Base-by-base conservation (phyloP, 305 asterid genomes). In the Solanum hybrid region DNA sequence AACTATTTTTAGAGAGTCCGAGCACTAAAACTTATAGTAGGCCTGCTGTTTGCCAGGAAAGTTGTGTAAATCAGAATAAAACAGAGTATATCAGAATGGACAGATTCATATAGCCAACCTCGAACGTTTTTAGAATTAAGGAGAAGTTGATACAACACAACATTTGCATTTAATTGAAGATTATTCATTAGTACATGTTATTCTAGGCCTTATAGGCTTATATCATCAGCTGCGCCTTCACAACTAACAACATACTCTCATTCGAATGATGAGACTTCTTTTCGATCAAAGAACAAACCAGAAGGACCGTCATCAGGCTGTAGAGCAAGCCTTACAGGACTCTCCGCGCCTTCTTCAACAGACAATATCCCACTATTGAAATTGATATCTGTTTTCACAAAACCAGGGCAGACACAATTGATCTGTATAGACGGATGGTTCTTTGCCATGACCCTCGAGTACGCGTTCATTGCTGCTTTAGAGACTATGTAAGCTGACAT, bases 401-500 rank as follows among this genome's bases (percentile, higher is more conserved):
- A 94, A 32, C 97, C 98, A 1, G 97, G 98, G 89, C 96, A 95
- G 27, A 93, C 94, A 22, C 91, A 90, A 20, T 95, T 96, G 13
- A 94, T 90, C 84, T 88, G 90, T 24, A 94, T 85, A 27, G 68
- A 72, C 0, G 93, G 94, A 88, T 92, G 86, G 29, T 90, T 90
- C 87, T 91, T 92, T 6, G 97, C 95, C 72, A 93, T 70, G 85
- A 94, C 72, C 90, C 95, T 93, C 7, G 97, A 91, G 93, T 95
- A 93, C 2, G 94, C 96, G 77, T 92, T 92, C 94, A 95, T 14
- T 51, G 94, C 93, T 33, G 95, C 97, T 94, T 95, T 95, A 57
- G 97, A 93, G 77, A 95, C 81, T n/a, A 12, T 91, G 72, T 95
- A 95, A 33, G 96, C 94, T 57, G 92, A 89, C 37, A 89, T 11